Conservation (phyloP, 164 flowering plant species). For the Dillenia turbinata region DNA sequence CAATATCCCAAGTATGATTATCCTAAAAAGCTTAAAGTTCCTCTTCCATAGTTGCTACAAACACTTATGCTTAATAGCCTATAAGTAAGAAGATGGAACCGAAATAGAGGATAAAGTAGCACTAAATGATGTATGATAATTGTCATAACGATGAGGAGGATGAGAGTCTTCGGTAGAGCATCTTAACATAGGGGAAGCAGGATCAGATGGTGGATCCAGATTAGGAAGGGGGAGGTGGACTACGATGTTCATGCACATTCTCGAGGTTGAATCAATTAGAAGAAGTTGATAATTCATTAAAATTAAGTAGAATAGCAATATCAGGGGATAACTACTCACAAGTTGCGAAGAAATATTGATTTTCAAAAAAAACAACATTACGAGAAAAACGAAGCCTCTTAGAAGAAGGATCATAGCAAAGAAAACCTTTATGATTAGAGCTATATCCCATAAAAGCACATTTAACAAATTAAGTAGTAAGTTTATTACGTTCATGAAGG, state of each 20-base stretch:
- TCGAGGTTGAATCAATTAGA: background rate
- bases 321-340: background rate
- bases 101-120: background rate
- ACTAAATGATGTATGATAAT: background rate
- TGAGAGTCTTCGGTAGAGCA: background rate
- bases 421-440: constrained; percentile 10
- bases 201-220: background rate
- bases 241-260: background rate
- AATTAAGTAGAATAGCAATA: background rate
- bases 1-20: constrained; percentile 10
- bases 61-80: background rate
- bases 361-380: background rate
- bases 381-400: background rate
- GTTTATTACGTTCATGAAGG: constrained; percentile 11
- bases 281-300: background rate
- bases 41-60: constrained; percentile 8
- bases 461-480: background rate
- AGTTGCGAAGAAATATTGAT: background rate
- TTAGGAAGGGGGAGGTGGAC: background rate
- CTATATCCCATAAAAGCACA: constrained; percentile 15
- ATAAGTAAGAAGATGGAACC: background rate
- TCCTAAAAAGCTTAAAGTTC: constrained; percentile 6
- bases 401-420: constrained; percentile 14
- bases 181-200: background rate
- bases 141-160: background rate